Percentiles rank a stretch among this genome's conserved stretches.
phyloP scores from a whole-genome alignment of 306 rosid species.

The Vigna radiata region DNA sequence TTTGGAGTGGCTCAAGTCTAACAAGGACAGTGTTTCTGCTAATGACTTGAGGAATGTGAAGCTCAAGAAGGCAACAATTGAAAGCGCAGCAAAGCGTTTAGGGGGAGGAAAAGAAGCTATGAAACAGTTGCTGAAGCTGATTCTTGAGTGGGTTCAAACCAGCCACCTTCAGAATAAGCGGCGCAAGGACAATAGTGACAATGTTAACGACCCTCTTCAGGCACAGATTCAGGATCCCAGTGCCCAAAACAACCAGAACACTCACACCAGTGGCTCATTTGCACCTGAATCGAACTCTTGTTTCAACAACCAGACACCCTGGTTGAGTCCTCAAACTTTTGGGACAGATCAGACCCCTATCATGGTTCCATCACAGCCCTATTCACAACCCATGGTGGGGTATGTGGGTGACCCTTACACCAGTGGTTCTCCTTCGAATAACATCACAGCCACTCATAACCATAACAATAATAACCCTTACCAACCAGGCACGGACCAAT shows the following conservation, averaged over 20 bases:
- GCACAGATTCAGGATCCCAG: constrained; percentile 47
- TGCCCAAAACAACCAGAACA: constrained; percentile 52
- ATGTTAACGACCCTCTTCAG: neutral
- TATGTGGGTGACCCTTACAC: constrained; percentile 55
- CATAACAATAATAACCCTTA: constrained; percentile 37
- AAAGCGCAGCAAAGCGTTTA: constrained; percentile 78
- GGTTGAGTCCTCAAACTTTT: constrained; percentile 48
- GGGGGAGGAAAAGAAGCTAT: constrained; percentile 97
- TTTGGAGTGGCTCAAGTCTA: constrained; percentile 86
- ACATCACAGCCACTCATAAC: neutral
- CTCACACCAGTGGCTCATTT: constrained; percentile 31
- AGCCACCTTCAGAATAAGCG: constrained; percentile 80
- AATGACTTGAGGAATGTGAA: constrained; percentile 86
- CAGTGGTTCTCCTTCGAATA: constrained; percentile 39
- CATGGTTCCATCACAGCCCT: constrained; percentile 39
- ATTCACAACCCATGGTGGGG: constrained; percentile 58
- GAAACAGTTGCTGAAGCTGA: constrained; percentile 87
- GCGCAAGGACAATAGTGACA: constrained; percentile 32
- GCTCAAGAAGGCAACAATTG: constrained; percentile 80
- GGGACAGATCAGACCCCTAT: constrained; percentile 48
- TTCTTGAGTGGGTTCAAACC: constrained; percentile 94
- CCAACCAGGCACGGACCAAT: constrained; percentile 48
- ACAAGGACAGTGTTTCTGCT: constrained; percentile 83
- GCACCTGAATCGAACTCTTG: constrained; percentile 48
- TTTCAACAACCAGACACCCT: constrained; percentile 47